Base-by-base conservation (phyloP, 306 rosid genomes). In the Fragaria nilgerrensis region DNA sequence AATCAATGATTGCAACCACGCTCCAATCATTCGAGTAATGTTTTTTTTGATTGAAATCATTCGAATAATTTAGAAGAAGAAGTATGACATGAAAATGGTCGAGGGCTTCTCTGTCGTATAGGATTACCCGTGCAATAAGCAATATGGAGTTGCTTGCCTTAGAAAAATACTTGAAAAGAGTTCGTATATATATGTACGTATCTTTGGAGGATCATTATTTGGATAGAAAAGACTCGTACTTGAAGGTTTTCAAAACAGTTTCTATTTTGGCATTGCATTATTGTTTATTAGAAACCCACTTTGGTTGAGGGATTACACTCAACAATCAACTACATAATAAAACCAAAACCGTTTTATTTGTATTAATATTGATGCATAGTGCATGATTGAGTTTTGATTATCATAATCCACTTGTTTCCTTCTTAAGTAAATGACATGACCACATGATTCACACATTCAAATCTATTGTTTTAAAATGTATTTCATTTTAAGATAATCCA, bases 1-100 rank as follows among this genome's bases (percentile, higher is more conserved):
- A 27, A 70, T 49, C 72, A 84, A 76, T 80, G 76, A 84, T 84
- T 59, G 67, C 47, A 50, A 19, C 84, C 84, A 84, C 84, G 82
- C 84, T 73, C 79, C 86, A 67, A 79, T 76, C 72, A 76, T 80
- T 76, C 76, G 37, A 64, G 45, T 56, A 52, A 64, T 64, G n/a
- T n/a, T n/a, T n/a, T n/a, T n/a, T n/a, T n/a, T n/a, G n/a, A n/a
- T n/a, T n/a, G n/a, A n/a, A 67, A 79, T 76, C 72, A 76, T 80
- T 76, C 76, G 37, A 64, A 55, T 56, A 52, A 64, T 64, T 7
- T 23, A 9, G 15, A 41, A 3, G 16, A 19, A 39, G 48, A 68
- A 8, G 61, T 0, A 56, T 49, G 58, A 48, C 11, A 48, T 44
- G 48, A 45, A 12, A 41, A 15, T 79, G 56, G 27, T 55, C 9